phyloP scores from a whole-genome alignment of 805 yeast species.

The Candida vaughaniae region DNA sequence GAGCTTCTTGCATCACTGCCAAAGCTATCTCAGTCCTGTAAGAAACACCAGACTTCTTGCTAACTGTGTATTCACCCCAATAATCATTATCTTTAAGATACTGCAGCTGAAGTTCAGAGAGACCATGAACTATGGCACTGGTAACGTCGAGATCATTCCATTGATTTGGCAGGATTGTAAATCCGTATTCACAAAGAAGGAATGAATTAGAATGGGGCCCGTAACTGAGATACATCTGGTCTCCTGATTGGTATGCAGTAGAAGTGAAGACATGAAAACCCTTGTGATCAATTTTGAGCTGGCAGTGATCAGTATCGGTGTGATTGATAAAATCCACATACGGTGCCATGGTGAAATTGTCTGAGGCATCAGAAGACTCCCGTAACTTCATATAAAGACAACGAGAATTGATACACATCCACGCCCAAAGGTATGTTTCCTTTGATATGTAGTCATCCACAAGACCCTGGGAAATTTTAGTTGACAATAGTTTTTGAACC shows the following conservation, averaged over 20 bases:
- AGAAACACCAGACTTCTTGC: constrained; percentile 50
- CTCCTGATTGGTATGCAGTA: constrained; percentile 29
- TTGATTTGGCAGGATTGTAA: constrained; percentile 52
- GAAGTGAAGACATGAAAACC: constrained; percentile 54
- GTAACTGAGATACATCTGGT: constrained; percentile 72
- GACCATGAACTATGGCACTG: constrained; percentile 34
- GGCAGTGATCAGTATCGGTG: constrained; percentile 51
- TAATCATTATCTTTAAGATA: constrained; percentile 57
- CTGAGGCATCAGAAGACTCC: constrained; percentile 47
- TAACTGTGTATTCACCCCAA: constrained; percentile 72
- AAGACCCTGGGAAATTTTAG: not conserved
- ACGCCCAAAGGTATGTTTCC: constrained; percentile 50
- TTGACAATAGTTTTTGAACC: constrained; percentile 19
- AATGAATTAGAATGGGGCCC: constrained; percentile 90
- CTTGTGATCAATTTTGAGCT: constrained; percentile 40
- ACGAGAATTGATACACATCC: constrained; percentile 90
- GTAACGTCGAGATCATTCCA: constrained; percentile 76
- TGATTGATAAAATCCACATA: constrained; percentile 88
- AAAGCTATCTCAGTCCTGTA: constrained; percentile 77
- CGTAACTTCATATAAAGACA: constrained; percentile 78
- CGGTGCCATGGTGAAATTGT: constrained; percentile 89
- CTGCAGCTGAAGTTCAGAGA: constrained; percentile 33
- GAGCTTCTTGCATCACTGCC: constrained; percentile 48
- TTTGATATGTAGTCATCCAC: not conserved
- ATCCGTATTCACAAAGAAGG: constrained; percentile 84